Evolutionary conservation across 2,329 filamentous ascomycete species (phyloP), one percentile per base, ranked within the genome.

Genomic region (Fusarium citri): DNA sequence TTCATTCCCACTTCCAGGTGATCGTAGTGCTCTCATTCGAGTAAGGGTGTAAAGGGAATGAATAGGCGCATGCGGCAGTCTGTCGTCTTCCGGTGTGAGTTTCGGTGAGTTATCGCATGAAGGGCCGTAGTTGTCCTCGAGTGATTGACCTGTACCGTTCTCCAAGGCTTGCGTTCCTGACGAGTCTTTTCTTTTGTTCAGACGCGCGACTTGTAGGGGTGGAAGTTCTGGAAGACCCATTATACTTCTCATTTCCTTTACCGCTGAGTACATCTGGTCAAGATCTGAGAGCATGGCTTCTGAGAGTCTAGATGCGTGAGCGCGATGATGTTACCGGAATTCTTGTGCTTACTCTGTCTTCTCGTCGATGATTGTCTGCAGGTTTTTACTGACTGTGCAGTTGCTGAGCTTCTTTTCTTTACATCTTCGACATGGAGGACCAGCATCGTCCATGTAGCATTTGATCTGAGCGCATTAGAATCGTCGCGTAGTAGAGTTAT

Each of bases 351-450:
- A 81, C 79, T 80, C 78, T n/a, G 78, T 77, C 47, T 79, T 79
- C 31, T 82, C 80, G 54, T 80, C 79, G 9, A 82, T 82, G 15
- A 82, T 77, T 4, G 78, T 82, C 55, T 82, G 80, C 1, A 82
- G 67, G 28, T 79, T 82, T 72, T 82, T 82, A 62, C 80, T 81
- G n/a, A 82, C 66, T 0, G 80, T 76, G 50, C 80, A 82, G 1
- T 9, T 83, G 20, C 76, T 75, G 3, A 82, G 64, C 23, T 78
- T 78, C 20, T 78, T 72, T 59, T 82, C 79, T 20, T 72, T 60
- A 56, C 80, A 82, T 28, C 80, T 64, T 16, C 77, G 76, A 57
- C 80, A 82, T 10, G 80, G 80, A 2, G 80, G 80, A 2, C 79
- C 79, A 15, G 72, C 74, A 55, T 80, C 78, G 20, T 81, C 80